Evolutionary conservation across 352 stramenopile genomes (phyloP), one percentile per base, ranked within the genome.

Genomic region (Discostella stelligera): DNA sequence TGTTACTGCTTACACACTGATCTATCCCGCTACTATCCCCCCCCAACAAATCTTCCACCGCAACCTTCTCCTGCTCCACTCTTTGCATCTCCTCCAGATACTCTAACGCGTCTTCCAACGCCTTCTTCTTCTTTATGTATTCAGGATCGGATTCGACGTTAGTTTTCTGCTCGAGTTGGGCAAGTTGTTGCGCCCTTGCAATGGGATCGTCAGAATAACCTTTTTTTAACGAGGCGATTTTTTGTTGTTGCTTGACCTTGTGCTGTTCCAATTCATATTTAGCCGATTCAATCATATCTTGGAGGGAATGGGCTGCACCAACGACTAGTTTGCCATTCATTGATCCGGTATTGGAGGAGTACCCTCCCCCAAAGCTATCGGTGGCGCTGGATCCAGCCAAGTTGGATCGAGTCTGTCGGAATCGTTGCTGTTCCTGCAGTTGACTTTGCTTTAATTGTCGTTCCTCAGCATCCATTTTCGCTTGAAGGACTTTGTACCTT

Each of bases 271-370:
- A 56, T 76, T 84, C 71, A 52, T 73, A 71, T 25, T 66, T 66
- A 5, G 77, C 77, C 4, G 62, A 68, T 65, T 75, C 60, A 39
- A 84, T 80, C 77, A 84, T 84, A 41, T 84, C 77, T 54, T 80
- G 71, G 8, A 84, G 54, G 20, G 56, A 72, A 67, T 84, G 64
- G 18, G 77, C 77, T 0, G 77, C 77, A 50, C 77, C 77, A 5
- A 84, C 77, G 3, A 84, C 77, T 2, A 32, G 25, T 44, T 44
- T 68, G 1, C 49, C 23, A 48, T 32, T 21, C 18, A 23, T 27
- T 7, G 16, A 20, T 32, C 13, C 20, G 14, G 21, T 37, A 20
- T 61, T 46, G 25, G 56, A 41, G 9, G 54, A 48, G 20, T 81
- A 82, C 46, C 77, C 72, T n/a, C 67, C 71, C 8, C 77, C 77